These are phyloP conservation scores for Lunularia cruciata DNA, from an alignment of 225 moss, liverwort and hornwort species.

Conservation along the genomic window DNA sequence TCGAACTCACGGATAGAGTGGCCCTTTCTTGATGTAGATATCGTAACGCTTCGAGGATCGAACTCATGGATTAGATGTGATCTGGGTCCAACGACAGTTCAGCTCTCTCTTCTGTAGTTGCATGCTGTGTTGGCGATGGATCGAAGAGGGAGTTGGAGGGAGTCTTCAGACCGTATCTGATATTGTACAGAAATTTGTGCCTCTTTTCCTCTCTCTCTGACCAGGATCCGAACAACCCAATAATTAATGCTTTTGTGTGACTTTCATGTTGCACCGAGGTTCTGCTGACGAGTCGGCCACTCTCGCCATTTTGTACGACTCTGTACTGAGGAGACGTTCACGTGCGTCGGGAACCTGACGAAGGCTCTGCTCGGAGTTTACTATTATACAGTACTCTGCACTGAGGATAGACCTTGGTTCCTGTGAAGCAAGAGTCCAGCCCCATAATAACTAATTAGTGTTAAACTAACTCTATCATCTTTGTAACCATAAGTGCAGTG, in stretches of 20 bases:
- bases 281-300: background rate
- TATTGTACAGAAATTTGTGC: background rate
- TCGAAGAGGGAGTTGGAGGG: too few relatives aligned
- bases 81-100: too few relatives aligned
- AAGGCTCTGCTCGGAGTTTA: too few relatives aligned
- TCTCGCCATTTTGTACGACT: slow-evolving; percentile 3
- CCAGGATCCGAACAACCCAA: background rate
- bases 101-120: background rate
- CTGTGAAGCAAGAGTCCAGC: too few relatives aligned
- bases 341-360: slow-evolving; percentile 9
- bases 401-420: too few relatives aligned
- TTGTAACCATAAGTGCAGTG: too few relatives aligned
- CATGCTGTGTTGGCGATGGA: background rate
- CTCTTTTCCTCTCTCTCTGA: background rate
- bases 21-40: background rate
- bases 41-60: background rate
- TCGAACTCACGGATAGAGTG: background rate
- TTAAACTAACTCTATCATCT: too few relatives aligned
- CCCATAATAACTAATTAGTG: too few relatives aligned
- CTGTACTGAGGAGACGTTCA: background rate
- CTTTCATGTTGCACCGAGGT: background rate
- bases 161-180: slow-evolving; percentile 11
- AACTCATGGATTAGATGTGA: too few relatives aligned
- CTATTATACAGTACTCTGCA: too few relatives aligned
- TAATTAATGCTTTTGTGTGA: background rate